Base-by-base conservation (phyloP, 164 flowering plant genomes). In the Tinospora cordifolia region DNA sequence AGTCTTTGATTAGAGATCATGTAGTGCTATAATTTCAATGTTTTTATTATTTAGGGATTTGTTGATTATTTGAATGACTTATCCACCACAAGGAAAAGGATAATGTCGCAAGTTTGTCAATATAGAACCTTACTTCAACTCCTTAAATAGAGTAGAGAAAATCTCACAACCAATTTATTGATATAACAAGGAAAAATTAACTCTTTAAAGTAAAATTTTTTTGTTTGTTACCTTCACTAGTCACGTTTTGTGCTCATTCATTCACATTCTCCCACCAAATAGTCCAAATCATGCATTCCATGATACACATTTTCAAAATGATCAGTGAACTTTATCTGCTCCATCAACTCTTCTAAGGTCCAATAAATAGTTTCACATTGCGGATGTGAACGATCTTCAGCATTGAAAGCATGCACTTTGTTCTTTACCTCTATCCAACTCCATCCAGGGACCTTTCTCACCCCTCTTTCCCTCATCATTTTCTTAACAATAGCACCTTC, bases 401-500 rank as follows among this genome's bases (percentile, higher is more conserved):
- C 96, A 78, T 83, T 88, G 75, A 92, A 92, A 54, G 88, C 70
- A 78, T 85, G 93, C 14, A 88, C 86, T 65, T 81, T 71, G 38
- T 85, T 82, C 51, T 81, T 74, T 47, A 89, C 77, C 75, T 92
- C 98, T 34, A 90, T 82, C 98, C 94, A 92, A 78, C 98, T 92
- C 88, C 91, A 87, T 63, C 98, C 93, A 58, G 94, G 94, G 15
- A 90, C 88, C 84, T 92, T 92, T 58, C 73, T 85, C 66, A 92
- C 91, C 24, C 89, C 85, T 75, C 84, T 84, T 71, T 87, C 86
- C 78, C 81, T 87, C 98, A 92, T 92, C 77, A 83, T 67, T 82
- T 79, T 89, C 72, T 81, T 89, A 27, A 89, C 62, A 62, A 51
- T 65, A 69, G 96, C 98, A 76, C 82, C 81, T 58, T 90, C 91